Evolutionary conservation across 2,329 filamentous ascomycete species (phyloP).

Genomic region (Plenodomus lindquistii): DNA sequence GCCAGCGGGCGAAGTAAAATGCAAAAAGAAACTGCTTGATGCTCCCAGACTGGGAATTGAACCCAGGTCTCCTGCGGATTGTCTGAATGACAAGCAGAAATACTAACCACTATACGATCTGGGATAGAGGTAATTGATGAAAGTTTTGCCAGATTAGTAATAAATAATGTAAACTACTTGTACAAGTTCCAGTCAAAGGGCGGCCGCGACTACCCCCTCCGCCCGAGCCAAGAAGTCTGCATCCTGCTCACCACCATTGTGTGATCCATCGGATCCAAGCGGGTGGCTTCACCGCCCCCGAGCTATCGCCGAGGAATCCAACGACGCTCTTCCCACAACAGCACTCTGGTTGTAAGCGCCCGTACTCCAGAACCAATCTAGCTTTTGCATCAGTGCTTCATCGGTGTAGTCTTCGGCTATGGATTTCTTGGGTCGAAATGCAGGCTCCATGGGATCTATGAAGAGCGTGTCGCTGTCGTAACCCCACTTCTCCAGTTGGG

Average conservation of each 20-base stretch:
- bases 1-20: not conserved
- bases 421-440: conserved; percentile 32
- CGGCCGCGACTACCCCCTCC: not conserved
- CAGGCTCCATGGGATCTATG: conserved; percentile 37
- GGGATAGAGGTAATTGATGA: not conserved
- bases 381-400: conserved; percentile 31
- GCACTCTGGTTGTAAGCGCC: conserved; percentile 32
- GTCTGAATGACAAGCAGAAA: conserved; percentile 7
- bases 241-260: not conserved
- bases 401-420: conserved; percentile 27
- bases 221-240: not conserved
- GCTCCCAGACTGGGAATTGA: not conserved
- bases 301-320: not conserved
- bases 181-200: too few species aligned
- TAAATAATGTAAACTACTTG: not conserved
- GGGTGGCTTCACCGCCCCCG: not conserved
- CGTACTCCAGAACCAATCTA: conserved; percentile 35
- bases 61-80: conserved; percentile 36
- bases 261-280: too few species aligned
- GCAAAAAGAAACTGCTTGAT: not conserved
- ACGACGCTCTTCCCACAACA: not conserved
- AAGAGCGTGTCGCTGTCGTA: conserved; percentile 37
- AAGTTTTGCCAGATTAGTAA: not conserved
- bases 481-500: conserved; percentile 39
- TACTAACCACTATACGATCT: conserved; percentile 9